Percentiles rank a stretch among this genome's conserved stretches.
phyloP scores from a whole-genome alignment of 2,329 filamentous ascomycete genomes.

The Phyllosticta capitalensis region DNA sequence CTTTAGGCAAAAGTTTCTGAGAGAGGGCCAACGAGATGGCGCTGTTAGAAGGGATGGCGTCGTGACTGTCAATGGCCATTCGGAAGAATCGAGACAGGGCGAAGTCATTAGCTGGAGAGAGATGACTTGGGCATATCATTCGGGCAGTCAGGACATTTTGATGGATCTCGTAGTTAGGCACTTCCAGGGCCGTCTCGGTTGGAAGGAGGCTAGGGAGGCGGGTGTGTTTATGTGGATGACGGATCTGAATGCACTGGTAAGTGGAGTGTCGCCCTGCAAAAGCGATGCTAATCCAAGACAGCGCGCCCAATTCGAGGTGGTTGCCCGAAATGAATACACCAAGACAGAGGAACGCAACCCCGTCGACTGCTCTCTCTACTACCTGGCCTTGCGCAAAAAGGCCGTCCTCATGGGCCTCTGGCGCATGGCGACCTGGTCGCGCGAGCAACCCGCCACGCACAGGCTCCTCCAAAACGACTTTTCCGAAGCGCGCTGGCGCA shows the following conservation, averaged over 20 bases:
- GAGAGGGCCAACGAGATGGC: slow-evolving; percentile 32
- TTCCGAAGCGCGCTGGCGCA: slow-evolving; percentile 74
- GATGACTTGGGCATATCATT: slow-evolving; percentile 79
- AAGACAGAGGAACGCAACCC: slow-evolving; percentile 81
- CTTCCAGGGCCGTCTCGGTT: slow-evolving; percentile 69
- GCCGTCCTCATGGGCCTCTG: slow-evolving; percentile 81
- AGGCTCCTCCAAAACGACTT: slow-evolving; percentile 86
- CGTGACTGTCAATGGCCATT: not conserved
- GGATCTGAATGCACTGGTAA: slow-evolving; percentile 65
- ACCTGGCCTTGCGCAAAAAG: slow-evolving; percentile 86
- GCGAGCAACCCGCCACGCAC: slow-evolving; percentile 72
- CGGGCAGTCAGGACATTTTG: slow-evolving; percentile 79
- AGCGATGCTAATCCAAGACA: slow-evolving; percentile 22
- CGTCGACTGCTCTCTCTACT: slow-evolving; percentile 82
- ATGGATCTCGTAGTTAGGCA: slow-evolving; percentile 73
- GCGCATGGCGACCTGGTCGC: slow-evolving; percentile 87
- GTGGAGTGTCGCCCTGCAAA: slow-evolving; percentile 20
- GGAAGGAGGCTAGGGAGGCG: slow-evolving; percentile 76
- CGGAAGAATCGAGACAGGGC: slow-evolving; percentile 35
- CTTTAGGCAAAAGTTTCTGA: slow-evolving; percentile 70
- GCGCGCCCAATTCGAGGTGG: slow-evolving; percentile 73
- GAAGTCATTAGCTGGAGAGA: slow-evolving; percentile 58
- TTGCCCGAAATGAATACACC: slow-evolving; percentile 89
- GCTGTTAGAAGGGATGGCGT: not conserved
- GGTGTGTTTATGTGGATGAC: slow-evolving; percentile 94